Evolutionary conservation across 2,329 filamentous ascomycete genomes (phyloP), one percentile per base, ranked within the genome.

Genomic region (Elsinoe batatas): DNA sequence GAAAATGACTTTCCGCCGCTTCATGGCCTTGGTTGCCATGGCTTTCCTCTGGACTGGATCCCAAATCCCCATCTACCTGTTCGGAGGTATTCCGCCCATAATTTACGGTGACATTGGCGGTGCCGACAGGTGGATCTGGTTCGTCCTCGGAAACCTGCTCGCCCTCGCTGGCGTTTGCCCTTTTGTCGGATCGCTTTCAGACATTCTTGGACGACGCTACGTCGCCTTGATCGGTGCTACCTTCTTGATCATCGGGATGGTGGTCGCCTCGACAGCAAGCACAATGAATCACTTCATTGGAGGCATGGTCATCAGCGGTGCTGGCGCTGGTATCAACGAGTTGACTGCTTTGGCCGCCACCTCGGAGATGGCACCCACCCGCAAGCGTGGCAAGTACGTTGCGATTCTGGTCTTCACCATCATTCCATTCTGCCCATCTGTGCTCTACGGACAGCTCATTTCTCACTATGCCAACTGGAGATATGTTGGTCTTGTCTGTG

Each of bases 321-420:
- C 80, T 5, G 84, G 83, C 33, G 82, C 83, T 10, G 84, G 84
- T 12, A 77, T 87, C 58, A 83, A 82, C 61, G 83, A 87, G 66
- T 71, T 87, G 33, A 87, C 82, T 5, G 82, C 84, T 3, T 72
- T 88, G 7, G 82, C 84, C 26, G 84, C 78, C 33, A 84, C 83
- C 1, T 81, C 82, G 1, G 84, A 88, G 64, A 74, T 87, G 58
- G 84, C 82, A 0, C 84, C 84, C 1, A 80, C 80, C 17, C 73
- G 77, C 15, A 80, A 85, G 66, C 78, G 84, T 47, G 83, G 81
- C 30, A 76, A 76, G 63, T 85, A 85, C 63, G 78, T 85, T 20
- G 78, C 79, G 11, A 66, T 75, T 0, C 68, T 86, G 12, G 77
- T 84, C 44, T 75, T 83, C 62, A 81, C 78, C 55, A 82, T 85